These are phyloP conservation scores for Cordyceps cateniannulata DNA, from an alignment of 2,329 filamentous ascomycete species.

Conservation along the genomic window DNA sequence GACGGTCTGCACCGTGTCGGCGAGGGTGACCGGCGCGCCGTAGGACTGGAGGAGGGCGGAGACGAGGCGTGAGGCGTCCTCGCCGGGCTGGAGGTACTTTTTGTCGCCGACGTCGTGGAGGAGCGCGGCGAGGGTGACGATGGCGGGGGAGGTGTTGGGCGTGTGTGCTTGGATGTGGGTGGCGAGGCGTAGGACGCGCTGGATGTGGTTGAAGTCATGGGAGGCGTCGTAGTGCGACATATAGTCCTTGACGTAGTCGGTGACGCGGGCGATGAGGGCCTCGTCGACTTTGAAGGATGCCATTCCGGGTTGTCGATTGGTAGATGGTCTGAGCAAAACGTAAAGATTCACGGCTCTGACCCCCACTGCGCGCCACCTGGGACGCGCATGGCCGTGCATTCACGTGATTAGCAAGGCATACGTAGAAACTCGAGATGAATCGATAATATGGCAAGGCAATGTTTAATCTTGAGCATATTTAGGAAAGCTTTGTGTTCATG, in stretches of 20 bases:
- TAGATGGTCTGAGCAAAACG: neutral
- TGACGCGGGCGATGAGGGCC: conserved; percentile 49
- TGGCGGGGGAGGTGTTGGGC: conserved; percentile 29
- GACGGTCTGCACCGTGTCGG: conserved; percentile 62
- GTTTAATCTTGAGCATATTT: neutral
- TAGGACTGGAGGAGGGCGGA: conserved; percentile 46
- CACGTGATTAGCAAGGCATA: neutral
- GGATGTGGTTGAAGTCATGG: conserved; percentile 81
- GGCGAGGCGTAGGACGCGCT: conserved; percentile 70
- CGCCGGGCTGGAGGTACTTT: conserved; percentile 62
- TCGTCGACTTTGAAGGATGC: conserved; percentile 22
- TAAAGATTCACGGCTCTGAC: neutral
- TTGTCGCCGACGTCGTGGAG: conserved; percentile 87
- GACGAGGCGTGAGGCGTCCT: conserved; percentile 52
- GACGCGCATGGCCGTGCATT: neutral
- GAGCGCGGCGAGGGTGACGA: conserved; percentile 64
- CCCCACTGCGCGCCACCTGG: neutral
- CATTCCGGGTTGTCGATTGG: neutral
- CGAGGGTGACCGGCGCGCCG: conserved; percentile 52
- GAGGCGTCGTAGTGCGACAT: conserved; percentile 78
- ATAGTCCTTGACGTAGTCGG: conserved; percentile 59
- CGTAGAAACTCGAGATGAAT: neutral
- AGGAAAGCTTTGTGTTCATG: neutral
- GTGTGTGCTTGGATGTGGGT: conserved; percentile 55
- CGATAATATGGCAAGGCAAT: neutral